phyloP scores from a whole-genome alignment of 108 stramenopile genomes.

The Discostella pseudostelligera region DNA sequence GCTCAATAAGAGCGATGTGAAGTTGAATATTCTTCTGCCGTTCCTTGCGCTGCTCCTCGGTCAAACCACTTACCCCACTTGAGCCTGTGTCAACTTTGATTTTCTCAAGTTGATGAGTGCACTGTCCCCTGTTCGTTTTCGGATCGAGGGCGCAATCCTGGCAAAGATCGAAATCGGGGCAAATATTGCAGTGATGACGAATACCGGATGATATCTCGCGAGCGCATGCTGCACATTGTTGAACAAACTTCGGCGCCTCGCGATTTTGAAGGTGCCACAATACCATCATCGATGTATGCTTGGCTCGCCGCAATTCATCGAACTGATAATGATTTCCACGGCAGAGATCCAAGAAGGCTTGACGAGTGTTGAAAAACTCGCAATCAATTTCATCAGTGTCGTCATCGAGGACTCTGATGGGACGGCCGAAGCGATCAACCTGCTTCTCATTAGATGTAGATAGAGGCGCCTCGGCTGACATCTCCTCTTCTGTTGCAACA shows the following conservation, averaged over 20 bases:
- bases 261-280: slow-evolving; percentile 98
- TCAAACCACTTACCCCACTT: slow-evolving; percentile 53
- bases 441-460: slow-evolving; percentile 53
- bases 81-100: slow-evolving; percentile 64
- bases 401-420: slow-evolving; percentile 84
- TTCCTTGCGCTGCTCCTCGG: slow-evolving; percentile 72
- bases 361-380: slow-evolving; percentile 85
- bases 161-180: slow-evolving; percentile 93
- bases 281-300: slow-evolving; percentile 99
- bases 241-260: slow-evolving; percentile 94
- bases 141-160: slow-evolving; percentile 77
- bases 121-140: slow-evolving; percentile 68
- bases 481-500: slow-evolving; percentile 7
- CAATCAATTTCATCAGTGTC: slow-evolving; percentile 88
- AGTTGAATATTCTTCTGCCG: slow-evolving; percentile 87
- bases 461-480: slow-evolving; percentile 36
- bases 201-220: slow-evolving; percentile 82
- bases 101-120: slow-evolving; percentile 71
- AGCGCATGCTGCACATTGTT: slow-evolving; percentile 79
- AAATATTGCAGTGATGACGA: slow-evolving; percentile 83
- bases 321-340: slow-evolving; percentile 99
- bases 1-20: slow-evolving; percentile 95
- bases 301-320: slow-evolving; percentile 95
- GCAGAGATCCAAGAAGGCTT: slow-evolving; percentile 85
- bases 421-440: slow-evolving; percentile 49